A percentile compares a stretch with the other conserved stretches of the same genome.
Evolutionary conservation across 352 stramenopile genomes (phyloP).

Genomic region (Phytophthora sojae): DNA sequence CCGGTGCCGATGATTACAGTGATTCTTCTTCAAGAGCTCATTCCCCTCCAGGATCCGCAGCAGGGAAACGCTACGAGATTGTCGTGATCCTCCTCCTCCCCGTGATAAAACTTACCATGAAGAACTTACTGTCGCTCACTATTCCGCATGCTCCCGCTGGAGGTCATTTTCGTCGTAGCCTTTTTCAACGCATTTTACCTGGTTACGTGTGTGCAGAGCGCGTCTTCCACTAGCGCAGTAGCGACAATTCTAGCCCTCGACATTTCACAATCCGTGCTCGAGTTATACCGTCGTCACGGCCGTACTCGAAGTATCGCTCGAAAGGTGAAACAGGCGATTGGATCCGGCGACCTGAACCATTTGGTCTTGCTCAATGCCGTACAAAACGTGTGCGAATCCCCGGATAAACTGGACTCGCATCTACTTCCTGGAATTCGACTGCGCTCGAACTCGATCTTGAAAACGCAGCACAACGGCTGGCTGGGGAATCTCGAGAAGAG

Average conservation of each 20-base stretch:
- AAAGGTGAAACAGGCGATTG: background rate
- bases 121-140: slow-evolving; percentile 7
- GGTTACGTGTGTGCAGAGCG: slow-evolving; percentile 16
- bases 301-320: background rate
- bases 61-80: background rate
- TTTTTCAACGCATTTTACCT: slow-evolving; percentile 31
- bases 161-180: slow-evolving; percentile 16
- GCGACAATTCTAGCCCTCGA: slow-evolving; percentile 3
- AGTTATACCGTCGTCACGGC: background rate
- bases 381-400: background rate
- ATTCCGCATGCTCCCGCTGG: slow-evolving; percentile 5
- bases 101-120: slow-evolving; percentile 13
- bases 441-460: slow-evolving; percentile 1
- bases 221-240: slow-evolving; percentile 4
- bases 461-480: background rate
- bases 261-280: background rate
- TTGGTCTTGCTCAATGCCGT: background rate
- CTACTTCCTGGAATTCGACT: slow-evolving; percentile 1
- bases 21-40: slow-evolving; percentile 6
- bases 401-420: background rate
- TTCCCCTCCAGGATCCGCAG: background rate
- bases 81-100: slow-evolving; percentile 3
- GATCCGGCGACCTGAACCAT: background rate
- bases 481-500: slow-evolving; percentile 1
- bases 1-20: slow-evolving; percentile 11